Conservation (phyloP, 306 rosid species). For the Prunus salicina region DNA sequence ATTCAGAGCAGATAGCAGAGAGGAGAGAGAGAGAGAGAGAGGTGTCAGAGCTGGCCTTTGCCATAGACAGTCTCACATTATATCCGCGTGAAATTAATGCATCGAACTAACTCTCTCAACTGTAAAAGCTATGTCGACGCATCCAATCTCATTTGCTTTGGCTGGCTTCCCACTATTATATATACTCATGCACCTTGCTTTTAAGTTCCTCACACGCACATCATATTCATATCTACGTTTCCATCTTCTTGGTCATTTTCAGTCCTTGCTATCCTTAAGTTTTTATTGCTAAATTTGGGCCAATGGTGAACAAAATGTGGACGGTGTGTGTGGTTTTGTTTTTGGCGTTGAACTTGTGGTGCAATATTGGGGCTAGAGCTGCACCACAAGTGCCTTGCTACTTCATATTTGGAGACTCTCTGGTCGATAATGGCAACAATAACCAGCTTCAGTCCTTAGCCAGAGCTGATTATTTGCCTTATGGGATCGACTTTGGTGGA, state of each 20-base stretch:
- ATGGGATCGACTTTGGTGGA: conserved; percentile 79
- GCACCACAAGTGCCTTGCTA: conserved; percentile 81
- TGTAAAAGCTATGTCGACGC: conserved; percentile 13
- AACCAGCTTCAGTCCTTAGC: conserved; percentile 74
- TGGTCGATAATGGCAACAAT: conserved; percentile 89
- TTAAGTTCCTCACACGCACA: conserved; percentile 25
- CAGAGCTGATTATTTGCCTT: conserved; percentile 73
- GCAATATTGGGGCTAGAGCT: conserved; percentile 23
- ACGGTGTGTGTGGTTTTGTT: conserved; percentile 6
- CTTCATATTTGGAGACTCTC: conserved; percentile 90
- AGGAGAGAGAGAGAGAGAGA: neutral
- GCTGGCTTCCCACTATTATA: conserved; percentile 24
- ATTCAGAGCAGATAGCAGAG: neutral
- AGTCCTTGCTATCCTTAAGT: neutral
- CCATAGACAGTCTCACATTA: conserved; percentile 23
- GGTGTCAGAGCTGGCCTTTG: conserved; percentile 14
- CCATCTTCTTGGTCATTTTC: neutral
- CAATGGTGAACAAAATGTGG: conserved; percentile 9
- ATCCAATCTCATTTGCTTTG: neutral
- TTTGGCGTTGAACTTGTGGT: conserved; percentile 32
- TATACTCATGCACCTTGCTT: conserved; percentile 15
- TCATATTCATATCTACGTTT: neutral
- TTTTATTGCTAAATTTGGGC: neutral
- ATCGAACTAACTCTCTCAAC: conserved; percentile 50
- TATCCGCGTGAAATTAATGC: conserved; percentile 81